Percentiles rank a stretch among this genome's conserved stretches.
Conservation (phyloP, 208 protist genomes). For the Willaertia magna region DNA sequence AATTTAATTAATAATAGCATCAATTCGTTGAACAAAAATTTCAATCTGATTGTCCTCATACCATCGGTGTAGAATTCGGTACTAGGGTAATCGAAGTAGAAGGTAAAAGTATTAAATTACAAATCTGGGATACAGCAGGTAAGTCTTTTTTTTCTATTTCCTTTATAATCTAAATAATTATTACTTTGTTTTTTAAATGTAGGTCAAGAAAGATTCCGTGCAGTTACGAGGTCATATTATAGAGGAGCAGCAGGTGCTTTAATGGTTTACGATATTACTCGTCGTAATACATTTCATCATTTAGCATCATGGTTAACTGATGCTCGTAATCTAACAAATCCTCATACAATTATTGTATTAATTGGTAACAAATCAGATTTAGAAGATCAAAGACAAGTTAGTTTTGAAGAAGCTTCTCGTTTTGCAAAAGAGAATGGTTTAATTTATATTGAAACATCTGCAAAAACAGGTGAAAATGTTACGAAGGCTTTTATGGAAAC, state of each 20-base stretch:
- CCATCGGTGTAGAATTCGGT: slow-evolving; percentile 95
- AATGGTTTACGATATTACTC: slow-evolving; percentile 86
- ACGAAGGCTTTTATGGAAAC: slow-evolving; percentile 76
- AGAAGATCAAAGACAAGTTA: slow-evolving; percentile 80
- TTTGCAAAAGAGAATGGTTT: slow-evolving; percentile 82
- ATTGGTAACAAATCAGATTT: slow-evolving; percentile 90
- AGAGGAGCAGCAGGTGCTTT: slow-evolving; percentile 81
- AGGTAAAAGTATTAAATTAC: slow-evolving; percentile 85
- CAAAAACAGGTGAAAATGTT: slow-evolving; percentile 76
- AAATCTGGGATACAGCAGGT: slow-evolving; percentile 86
- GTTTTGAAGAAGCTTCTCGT: slow-evolving; percentile 79
- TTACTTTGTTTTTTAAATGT: background rate
- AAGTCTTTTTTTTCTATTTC: background rate
- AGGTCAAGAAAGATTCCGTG: slow-evolving; percentile 55
- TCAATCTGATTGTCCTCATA: slow-evolving; percentile 76
- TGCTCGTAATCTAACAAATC: slow-evolving; percentile 65
- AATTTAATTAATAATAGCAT: slow-evolving; percentile 29
- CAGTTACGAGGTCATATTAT: slow-evolving; percentile 86
- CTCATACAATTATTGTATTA: slow-evolving; percentile 64
- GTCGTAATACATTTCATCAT: slow-evolving; percentile 59
- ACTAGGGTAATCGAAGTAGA: slow-evolving; percentile 83
- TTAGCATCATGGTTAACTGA: slow-evolving; percentile 85
- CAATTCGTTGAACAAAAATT: slow-evolving; percentile 93
- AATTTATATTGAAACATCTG: slow-evolving; percentile 18
- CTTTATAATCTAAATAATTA: too few species aligned